These are phyloP conservation scores for Cutaneotrichosporon sp. DNA, from an alignment of 1,284 basidiomycete species.

Conservation along the genomic window DNA sequence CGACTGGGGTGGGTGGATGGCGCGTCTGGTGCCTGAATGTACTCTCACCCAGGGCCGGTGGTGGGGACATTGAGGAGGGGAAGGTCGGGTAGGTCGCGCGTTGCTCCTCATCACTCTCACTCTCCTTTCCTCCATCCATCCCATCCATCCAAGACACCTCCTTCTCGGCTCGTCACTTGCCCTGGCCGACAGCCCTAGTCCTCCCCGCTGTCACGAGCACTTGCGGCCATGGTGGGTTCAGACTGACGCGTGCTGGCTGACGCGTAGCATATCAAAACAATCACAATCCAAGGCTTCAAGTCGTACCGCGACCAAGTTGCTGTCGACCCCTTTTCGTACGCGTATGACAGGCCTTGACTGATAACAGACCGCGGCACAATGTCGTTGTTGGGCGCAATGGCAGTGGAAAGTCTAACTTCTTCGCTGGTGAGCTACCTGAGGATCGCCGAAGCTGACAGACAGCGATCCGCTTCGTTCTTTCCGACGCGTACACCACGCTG, in stretches of 20 bases:
- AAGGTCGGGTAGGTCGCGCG: not conserved
- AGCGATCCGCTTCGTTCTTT: constrained; percentile 96
- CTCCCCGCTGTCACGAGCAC: not conserved
- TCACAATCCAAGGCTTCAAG: constrained; percentile 95
- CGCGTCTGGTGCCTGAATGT: constrained; percentile 12
- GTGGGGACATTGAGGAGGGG: not conserved
- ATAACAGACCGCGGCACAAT: constrained; percentile 75
- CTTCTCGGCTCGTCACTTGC: not conserved
- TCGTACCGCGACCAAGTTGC: constrained; percentile 71
- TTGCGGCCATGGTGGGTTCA: constrained; percentile 1
- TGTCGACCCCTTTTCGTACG: constrained; percentile 11
- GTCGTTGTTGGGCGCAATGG: constrained; percentile 95
- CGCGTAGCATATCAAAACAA: constrained; percentile 78
- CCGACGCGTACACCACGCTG: constrained; percentile 96
- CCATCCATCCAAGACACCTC: too few species aligned
- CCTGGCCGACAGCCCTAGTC: not conserved
- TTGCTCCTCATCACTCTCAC: constrained; percentile 2
- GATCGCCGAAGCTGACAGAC: constrained; percentile 12
- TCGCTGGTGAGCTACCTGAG: constrained; percentile 65
- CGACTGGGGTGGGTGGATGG: constrained; percentile 3
- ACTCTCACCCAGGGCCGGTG: too few species aligned
- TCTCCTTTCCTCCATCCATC: too few species aligned
- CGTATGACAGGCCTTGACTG: constrained; percentile 31
- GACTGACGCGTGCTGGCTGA: not conserved
- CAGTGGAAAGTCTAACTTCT: constrained; percentile 96